Conservation (phyloP, 2,329 filamentous ascomycete genomes). For the Fusarium tuaranense region DNA sequence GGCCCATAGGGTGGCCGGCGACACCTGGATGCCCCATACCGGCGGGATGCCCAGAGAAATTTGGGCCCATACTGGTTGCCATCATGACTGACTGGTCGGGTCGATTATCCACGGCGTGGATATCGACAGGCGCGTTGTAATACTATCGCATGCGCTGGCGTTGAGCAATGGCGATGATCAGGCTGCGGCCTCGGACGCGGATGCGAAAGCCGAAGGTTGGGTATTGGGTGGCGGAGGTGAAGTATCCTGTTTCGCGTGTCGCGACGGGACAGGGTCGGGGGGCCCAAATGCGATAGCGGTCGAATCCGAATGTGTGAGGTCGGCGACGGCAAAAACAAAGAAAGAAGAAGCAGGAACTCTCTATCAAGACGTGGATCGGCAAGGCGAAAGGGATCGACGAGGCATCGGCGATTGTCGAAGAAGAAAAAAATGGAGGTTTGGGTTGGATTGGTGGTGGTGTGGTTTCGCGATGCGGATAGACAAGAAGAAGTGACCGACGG, state of each 20-base stretch:
- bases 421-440: constrained; percentile 5
- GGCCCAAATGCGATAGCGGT: constrained; percentile 37
- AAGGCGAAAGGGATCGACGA: constrained; percentile 36
- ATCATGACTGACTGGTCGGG: constrained; percentile 68
- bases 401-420: constrained; percentile 43
- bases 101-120: constrained; percentile 71
- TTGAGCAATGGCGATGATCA: constrained; percentile 25
- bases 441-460: constrained; percentile 40
- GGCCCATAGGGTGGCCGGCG: constrained; percentile 72
- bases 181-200: constrained; percentile 25
- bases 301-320: constrained; percentile 25
- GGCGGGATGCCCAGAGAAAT: constrained; percentile 75
- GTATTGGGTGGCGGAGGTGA: constrained; percentile 28
- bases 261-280: constrained; percentile 41
- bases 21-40: constrained; percentile 80
- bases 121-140: constrained; percentile 62
- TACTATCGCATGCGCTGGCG: constrained; percentile 62
- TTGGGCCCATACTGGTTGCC: constrained; percentile 72
- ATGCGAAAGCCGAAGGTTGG: constrained; percentile 31
- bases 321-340: constrained; percentile 18
- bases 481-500: constrained; percentile 30
- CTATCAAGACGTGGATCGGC: constrained; percentile 33
- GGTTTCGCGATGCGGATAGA: constrained; percentile 45
- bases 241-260: constrained; percentile 46
- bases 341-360: constrained; percentile 14